Evolutionary conservation across 2,329 filamentous ascomycete species (phyloP).

Genomic region (Juglanconis oblonga): DNA sequence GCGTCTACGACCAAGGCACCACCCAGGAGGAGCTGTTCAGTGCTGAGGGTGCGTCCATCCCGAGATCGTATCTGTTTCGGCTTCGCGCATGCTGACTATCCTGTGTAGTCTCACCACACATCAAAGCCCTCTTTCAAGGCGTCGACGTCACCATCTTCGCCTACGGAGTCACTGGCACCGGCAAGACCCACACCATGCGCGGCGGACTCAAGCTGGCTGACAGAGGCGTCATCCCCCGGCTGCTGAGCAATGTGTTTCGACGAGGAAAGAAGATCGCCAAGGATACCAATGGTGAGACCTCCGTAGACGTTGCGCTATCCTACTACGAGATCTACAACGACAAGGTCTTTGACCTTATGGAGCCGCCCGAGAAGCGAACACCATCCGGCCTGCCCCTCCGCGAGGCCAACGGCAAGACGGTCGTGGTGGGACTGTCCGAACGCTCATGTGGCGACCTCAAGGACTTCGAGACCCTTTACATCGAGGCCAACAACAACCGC

Average conservation of each 20-base stretch:
- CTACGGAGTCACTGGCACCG: constrained; percentile 89
- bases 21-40: constrained; percentile 88
- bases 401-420: constrained; percentile 82
- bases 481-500: constrained; percentile 86
- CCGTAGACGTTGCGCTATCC: constrained; percentile 72
- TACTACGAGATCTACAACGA: constrained; percentile 99
- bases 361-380: constrained; percentile 82
- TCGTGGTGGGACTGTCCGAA: constrained; percentile 83
- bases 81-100: constrained; percentile 18
- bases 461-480: constrained; percentile 86
- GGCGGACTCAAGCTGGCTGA: constrained; percentile 84
- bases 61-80: background rate
- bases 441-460: constrained; percentile 78
- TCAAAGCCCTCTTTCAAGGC: constrained; percentile 89
- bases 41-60: constrained; percentile 69
- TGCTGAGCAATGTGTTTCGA: constrained; percentile 83
- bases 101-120: constrained; percentile 72
- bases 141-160: constrained; percentile 88
- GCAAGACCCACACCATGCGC: constrained; percentile 95
- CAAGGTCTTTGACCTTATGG: constrained; percentile 88
- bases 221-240: constrained; percentile 79
- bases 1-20: constrained; percentile 78
- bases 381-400: constrained; percentile 76
- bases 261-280: constrained; percentile 81
- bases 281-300: constrained; percentile 68